Base-by-base conservation (phyloP, 129 eudicot genomes). In the Pittosporum tobira region DNA sequence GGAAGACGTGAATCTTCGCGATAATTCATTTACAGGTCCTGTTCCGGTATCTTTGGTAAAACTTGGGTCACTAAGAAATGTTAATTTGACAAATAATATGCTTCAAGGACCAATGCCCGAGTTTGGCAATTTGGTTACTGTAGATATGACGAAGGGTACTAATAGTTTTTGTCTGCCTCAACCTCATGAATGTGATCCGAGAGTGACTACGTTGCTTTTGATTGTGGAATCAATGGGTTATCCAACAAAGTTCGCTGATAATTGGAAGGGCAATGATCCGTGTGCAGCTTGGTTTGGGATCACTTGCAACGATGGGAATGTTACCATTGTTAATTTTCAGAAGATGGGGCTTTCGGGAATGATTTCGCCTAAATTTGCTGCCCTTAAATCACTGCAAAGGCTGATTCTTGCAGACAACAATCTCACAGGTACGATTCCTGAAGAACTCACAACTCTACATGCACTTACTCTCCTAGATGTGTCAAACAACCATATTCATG, bases 281-380 rank as follows among this genome's bases (percentile, higher is more conserved):
- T 93, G 99, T 75, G 82, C 77, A 1, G 77, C 74, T 76, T 93
- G 96, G 96, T 59, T 84, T 37, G 99, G 99, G 60, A 77, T 93
- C 30, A 81, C 85, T 71, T 93, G 99, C 70, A 76, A 63, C 44
- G 28, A 63, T 49, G 94, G 81, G 25, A 93, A 81, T 58, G 75
- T 93, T 26, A 87, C 88, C 7, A 70, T 84, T 55, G 76, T 93
- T 23, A 93, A 87, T 69, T 77, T 93, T 29, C 76, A 79, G 72
- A 78, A 78, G 36, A 76, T 75, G 88, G 84, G 65, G 57, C 96
- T 93, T 20, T 68, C 73, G 4, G 99, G 99, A 1, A 64, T 75
- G 16, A 78, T 93, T 67, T 81, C 99, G 16, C 88, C 94, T 6
- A 78, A 52, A 1, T 83, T 80, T 73, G 68, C 88, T 10, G 67